Conservation (phyloP, 805 yeast species). For the Cyberlindnera maclurae region DNA sequence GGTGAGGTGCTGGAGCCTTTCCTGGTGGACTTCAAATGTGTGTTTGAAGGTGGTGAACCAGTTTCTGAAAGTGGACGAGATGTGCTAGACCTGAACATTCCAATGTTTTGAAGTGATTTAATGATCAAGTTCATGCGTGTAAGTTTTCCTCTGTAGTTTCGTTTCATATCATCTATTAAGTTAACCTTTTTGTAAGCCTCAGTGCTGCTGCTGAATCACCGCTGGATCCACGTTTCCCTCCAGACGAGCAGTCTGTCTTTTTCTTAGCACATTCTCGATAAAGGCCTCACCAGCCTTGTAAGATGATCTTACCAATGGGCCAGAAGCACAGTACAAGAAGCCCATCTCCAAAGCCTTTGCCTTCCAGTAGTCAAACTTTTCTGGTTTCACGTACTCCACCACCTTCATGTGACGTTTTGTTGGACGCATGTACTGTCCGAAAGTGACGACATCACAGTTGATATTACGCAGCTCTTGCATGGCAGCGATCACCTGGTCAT, state of each 20-base stretch:
- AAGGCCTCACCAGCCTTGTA: slow-evolving; percentile 98
- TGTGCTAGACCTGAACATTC: slow-evolving; percentile 45
- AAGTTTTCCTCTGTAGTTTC: background rate
- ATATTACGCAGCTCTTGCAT: slow-evolving; percentile 67
- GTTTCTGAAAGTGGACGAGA: slow-evolving; percentile 35
- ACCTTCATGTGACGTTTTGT: slow-evolving; percentile 98
- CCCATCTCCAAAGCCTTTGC: slow-evolving; percentile 82
- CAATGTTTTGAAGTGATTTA: slow-evolving; percentile 22
- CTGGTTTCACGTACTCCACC: slow-evolving; percentile 90
- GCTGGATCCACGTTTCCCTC: background rate
- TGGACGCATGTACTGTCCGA: slow-evolving; percentile 99
- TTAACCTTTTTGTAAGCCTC: background rate
- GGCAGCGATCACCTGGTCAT: slow-evolving; percentile 76
- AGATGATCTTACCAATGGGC: slow-evolving; percentile 93
- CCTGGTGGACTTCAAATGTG: slow-evolving; percentile 52
- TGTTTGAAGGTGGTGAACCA: slow-evolving; percentile 50
- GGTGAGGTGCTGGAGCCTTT: slow-evolving; percentile 52
- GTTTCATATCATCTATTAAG: background rate
- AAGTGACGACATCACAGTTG: slow-evolving; percentile 89
- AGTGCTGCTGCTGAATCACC: background rate
- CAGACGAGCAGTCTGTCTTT: slow-evolving; percentile 34
- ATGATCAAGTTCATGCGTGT: background rate
- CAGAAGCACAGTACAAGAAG: slow-evolving; percentile 92
- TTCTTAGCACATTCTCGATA: slow-evolving; percentile 85
- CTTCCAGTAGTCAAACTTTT: slow-evolving; percentile 91